Conservation (phyloP, 176 grass and related monocot genomes). For the Puccinellia tenuiflora region DNA sequence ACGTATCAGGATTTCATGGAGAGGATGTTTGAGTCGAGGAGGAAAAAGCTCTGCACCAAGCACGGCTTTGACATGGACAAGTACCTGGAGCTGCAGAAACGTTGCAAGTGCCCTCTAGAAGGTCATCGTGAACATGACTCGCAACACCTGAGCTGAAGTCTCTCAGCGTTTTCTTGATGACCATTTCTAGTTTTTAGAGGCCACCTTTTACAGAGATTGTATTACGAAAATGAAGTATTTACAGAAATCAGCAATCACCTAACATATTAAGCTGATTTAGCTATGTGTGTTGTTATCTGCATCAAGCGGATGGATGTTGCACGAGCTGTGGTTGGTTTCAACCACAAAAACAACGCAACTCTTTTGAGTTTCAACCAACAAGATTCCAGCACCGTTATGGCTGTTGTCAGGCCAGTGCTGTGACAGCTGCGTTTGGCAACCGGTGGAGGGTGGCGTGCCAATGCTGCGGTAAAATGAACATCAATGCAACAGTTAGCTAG, state of each 20-base stretch:
- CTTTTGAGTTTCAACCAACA: not conserved
- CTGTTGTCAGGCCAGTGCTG: not conserved
- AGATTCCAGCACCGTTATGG: not conserved
- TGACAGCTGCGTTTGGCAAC: not conserved
- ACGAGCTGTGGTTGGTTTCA: not conserved
- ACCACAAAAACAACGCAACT: not conserved
- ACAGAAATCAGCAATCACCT: not conserved
- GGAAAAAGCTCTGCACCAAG: slow-evolving; percentile 27
- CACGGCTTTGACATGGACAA: slow-evolving; percentile 43
- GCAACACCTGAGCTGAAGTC: slow-evolving; percentile 10
- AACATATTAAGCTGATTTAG: not conserved
- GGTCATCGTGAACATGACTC: slow-evolving; percentile 31
- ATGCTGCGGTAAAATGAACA: not conserved
- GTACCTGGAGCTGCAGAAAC: slow-evolving; percentile 58
- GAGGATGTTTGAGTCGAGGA: slow-evolving; percentile 48
- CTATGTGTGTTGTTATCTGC: no score
- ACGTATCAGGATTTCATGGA: slow-evolving; percentile 54
- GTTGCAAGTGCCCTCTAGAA: slow-evolving; percentile 42
- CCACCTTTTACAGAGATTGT: not conserved
- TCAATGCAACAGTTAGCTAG: not conserved
- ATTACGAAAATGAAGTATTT: not conserved
- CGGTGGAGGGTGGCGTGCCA: not conserved
- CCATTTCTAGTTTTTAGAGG: not conserved
- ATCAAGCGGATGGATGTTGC: not conserved
- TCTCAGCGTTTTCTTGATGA: not conserved